Conservation (phyloP, 208 protist genomes). For the Jaenimonas drosophilae region DNA sequence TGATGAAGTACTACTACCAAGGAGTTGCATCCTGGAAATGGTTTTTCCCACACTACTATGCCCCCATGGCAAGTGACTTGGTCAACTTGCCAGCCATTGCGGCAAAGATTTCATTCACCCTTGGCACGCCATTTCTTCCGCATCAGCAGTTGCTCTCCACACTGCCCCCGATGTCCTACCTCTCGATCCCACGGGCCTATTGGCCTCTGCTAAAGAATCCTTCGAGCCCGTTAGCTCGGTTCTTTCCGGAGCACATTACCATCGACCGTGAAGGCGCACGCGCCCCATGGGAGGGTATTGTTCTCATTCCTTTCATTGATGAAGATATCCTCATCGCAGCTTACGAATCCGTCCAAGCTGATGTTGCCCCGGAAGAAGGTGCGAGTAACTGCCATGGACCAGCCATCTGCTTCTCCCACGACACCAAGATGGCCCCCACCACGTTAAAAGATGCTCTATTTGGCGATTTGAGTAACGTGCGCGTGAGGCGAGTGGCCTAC, state of each 20-base stretch:
- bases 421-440: constrained; percentile 37
- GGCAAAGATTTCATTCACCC: constrained; percentile 38
- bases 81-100: constrained; percentile 64
- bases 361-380: constrained; percentile 58
- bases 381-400: constrained; percentile 56
- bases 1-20: constrained; percentile 86
- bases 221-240: constrained; percentile 64
- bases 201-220: constrained; percentile 68
- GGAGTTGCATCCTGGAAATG: constrained; percentile 87
- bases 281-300: constrained; percentile 87
- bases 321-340: constrained; percentile 57
- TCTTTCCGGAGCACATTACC: constrained; percentile 74
- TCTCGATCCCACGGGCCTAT: constrained; percentile 81
- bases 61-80: constrained; percentile 88
- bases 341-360: constrained; percentile 65
- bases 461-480: constrained; percentile 32
- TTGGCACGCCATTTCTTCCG: constrained; percentile 75
- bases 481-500: constrained; percentile 40
- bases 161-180: constrained; percentile 92
- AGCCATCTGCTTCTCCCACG: constrained; percentile 50
- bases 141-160: constrained; percentile 98
- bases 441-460: constrained; percentile 52
- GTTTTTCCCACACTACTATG: constrained; percentile 91
- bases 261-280: constrained; percentile 85
- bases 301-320: constrained; percentile 89